Percentiles rank a stretch among this genome's conserved stretches.
Conservation (phyloP, 768 basidiomycete species). For the Leccinum disarticulatum region DNA sequence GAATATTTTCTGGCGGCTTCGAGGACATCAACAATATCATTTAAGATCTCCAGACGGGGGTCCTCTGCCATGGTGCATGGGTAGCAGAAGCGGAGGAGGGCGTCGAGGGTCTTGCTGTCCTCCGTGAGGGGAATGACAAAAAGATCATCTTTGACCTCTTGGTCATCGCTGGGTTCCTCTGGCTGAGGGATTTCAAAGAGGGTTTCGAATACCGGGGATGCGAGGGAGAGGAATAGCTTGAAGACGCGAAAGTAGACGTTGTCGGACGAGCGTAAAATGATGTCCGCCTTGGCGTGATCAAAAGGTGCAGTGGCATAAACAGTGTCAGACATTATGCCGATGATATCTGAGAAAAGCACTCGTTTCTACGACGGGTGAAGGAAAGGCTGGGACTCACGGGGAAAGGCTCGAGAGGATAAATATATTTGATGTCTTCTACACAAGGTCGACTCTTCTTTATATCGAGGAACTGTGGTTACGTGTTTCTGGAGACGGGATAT, state of each 20-base stretch:
- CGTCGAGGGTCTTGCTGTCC: conserved; percentile 21
- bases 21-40: conserved; percentile 14
- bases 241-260: conserved; percentile 31
- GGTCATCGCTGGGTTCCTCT: conserved; percentile 3
- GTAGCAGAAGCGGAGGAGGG: conserved; percentile 27
- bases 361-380: not conserved
- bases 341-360: not conserved
- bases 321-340: not conserved
- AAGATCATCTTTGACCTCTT: conserved; percentile 15
- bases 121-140: conserved; percentile 19
- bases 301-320: conserved; percentile 17
- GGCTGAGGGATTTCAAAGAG: conserved; percentile 34
- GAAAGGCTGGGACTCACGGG: not conserved
- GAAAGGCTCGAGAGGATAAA: too few species aligned
- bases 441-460: too few species aligned
- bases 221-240: conserved; percentile 31
- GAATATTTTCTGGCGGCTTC: conserved; percentile 22
- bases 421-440: too few species aligned
- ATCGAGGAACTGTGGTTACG: too few species aligned
- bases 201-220: conserved; percentile 34
- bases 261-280: conserved; percentile 28
- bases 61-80: conserved; percentile 22
- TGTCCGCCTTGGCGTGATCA: conserved; percentile 18
- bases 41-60: conserved; percentile 12
- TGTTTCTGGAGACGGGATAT: too few species aligned